Evolutionary conservation across 164 flowering plant species (phyloP), one percentile per base, ranked within the genome.

Genomic region (Paratinospora sagittata): DNA sequence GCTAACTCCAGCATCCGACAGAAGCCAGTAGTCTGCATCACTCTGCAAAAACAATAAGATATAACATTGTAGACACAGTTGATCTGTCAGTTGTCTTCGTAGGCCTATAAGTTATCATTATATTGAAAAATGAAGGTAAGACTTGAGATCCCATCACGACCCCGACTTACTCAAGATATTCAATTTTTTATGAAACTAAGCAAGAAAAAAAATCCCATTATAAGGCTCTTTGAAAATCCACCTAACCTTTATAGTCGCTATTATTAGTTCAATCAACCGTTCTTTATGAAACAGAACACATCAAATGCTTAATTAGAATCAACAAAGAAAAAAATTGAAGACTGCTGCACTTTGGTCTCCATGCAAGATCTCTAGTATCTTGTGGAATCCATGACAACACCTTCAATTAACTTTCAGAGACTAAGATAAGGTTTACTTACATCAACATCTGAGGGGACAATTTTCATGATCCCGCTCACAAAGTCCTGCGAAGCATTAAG

Each of bases 11-110:
- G 87, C 85, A 76, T 92, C 96, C 45, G 93, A 83, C 61, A 84
- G 77, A 71, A 92, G 90, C 93, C 97, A 92, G 82, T 92, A 92
- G 81, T 92, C 97, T 21, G 92, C 86, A 78, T 89, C 90, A 71
- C 83, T 85, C 97, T 92, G 90, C 78, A 79, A 70, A 34, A n/a
- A 0, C 49, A 69, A 64, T 27, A 55, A 60, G 52, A 67, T 10
- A n/a, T n/a, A n/a, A 1, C 6, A 26, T 19, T 17, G 58, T 6
- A 19, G 55, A 47, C 16, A 47, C 11, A 47, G 3, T 43, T 43
- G n/a, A n/a, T n/a, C n/a, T n/a, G n/a, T n/a, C n/a, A n/a, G n/a
- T n/a, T n/a, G n/a, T 43, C 14, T 43, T 43, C 49, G 14, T 9
- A 43, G 14, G 49, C 9, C 49, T n/a, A 43, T 43, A 43, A 43